Evolutionary conservation across 2,329 filamentous ascomycete species (phyloP).

Genomic region (Diplodia seriata): DNA sequence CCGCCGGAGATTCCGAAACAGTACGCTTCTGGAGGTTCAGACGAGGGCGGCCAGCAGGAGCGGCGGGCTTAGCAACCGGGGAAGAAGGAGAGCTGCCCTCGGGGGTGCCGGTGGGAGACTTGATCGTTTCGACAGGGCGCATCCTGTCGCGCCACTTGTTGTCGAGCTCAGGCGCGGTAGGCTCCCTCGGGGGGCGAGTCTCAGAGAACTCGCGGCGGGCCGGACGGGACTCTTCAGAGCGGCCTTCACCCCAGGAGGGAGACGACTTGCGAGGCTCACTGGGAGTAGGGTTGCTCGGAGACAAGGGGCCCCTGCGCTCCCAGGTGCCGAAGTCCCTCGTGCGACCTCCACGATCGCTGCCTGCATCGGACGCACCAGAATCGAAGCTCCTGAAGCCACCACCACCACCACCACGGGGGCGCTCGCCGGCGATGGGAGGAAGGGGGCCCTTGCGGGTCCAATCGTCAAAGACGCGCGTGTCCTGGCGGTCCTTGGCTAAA

Average conservation of each 20-base stretch:
- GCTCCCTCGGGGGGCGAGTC: constrained; percentile 71
- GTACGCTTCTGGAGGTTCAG: constrained; percentile 92
- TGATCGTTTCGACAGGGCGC: constrained; percentile 75
- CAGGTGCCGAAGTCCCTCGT: constrained; percentile 84
- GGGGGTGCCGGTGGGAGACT: constrained; percentile 70
- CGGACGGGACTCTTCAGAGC: constrained; percentile 76
- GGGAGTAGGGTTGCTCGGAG: constrained; percentile 62
- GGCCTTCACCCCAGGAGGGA: constrained; percentile 76
- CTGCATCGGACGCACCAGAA: constrained; percentile 58
- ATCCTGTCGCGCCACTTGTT: constrained; percentile 92
- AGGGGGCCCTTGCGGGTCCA: constrained; percentile 95
- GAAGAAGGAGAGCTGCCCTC: constrained; percentile 79
- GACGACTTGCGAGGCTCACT: constrained; percentile 64
- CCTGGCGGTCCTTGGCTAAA: constrained; percentile 83
- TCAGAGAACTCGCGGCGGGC: constrained; percentile 69
- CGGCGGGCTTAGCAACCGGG: constrained; percentile 67
- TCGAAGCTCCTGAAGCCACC: constrained; percentile 60
- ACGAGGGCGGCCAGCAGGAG: constrained; percentile 73
- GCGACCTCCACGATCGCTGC: constrained; percentile 71
- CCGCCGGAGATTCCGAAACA: constrained; percentile 73
- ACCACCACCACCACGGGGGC: constrained; percentile 54
- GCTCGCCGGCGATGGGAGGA: constrained; percentile 70
- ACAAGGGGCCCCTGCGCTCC: constrained; percentile 92
- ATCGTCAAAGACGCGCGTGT: constrained; percentile 81
- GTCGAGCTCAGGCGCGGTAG: constrained; percentile 89